A percentile compares a stretch with the other conserved stretches of the same genome.
phyloP scores from a whole-genome alignment of 2,329 filamentous ascomycete genomes.

The Chlorencoelia australis region DNA sequence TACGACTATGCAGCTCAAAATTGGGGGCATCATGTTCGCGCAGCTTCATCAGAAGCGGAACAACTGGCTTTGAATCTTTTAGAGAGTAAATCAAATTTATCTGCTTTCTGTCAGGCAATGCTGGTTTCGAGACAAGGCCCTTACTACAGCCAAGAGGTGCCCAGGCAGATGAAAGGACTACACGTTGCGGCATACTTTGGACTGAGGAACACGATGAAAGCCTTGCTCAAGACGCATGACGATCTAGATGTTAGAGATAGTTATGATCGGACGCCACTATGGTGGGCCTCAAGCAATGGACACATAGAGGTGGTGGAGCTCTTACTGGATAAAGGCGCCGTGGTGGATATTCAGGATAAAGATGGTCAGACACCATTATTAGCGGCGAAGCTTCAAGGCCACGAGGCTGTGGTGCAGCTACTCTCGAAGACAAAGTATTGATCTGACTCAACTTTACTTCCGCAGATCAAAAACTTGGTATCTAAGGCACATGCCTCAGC shows the following conservation, averaged over 20 bases:
- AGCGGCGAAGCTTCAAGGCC: too few relatives aligned
- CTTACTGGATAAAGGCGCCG: not conserved
- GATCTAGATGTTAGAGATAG: not conserved
- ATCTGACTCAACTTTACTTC: too few relatives aligned
- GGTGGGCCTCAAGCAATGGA: not conserved
- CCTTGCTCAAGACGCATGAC: not conserved
- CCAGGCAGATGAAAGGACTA: constrained; percentile 10
- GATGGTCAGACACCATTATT: too few relatives aligned
- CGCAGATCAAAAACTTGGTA: too few relatives aligned
- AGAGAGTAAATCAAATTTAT: constrained; percentile 1
- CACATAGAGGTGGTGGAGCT: not conserved
- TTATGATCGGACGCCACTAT: not conserved
- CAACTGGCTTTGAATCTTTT: constrained; percentile 3
- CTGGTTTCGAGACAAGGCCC: not conserved
- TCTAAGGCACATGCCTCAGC: too few relatives aligned
- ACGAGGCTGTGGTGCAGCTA: too few relatives aligned
- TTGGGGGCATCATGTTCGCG: constrained; percentile 28
- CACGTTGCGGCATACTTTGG: constrained; percentile 17
- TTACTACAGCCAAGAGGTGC: constrained; percentile 1
- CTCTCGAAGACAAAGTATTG: too few relatives aligned
- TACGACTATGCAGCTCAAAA: constrained; percentile 25
- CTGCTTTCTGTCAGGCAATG: not conserved
- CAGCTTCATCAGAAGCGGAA: constrained; percentile 9
- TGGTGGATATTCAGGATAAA: too few relatives aligned
- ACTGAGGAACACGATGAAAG: not conserved